Evolutionary conservation across 164 flowering plant genomes (phyloP), one percentile per base, ranked within the genome.

Genomic region (Vitis rotundifolia): DNA sequence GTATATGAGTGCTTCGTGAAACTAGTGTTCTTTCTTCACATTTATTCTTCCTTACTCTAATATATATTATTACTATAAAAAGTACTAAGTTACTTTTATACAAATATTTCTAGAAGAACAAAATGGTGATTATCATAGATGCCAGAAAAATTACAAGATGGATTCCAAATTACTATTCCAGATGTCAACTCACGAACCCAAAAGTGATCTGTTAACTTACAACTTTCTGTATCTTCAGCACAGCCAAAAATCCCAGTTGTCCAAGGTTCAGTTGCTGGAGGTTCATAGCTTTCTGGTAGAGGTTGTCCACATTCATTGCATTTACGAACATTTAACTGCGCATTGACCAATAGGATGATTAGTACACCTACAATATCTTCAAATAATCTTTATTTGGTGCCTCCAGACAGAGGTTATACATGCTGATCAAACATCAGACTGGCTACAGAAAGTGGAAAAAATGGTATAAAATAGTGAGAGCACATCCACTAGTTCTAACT

Each of bases 281-380:
- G 84, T 61, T 80, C 77, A 72, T 76, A 87, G 82, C 86, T 81
- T 68, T 85, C 91, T 49, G 93, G 93, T 50, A 89, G 77, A 59
- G 89, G 73, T 69, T 89, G 93, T n/a, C 91, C 88, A 75, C 93
- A 87, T 73, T 89, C 93, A 65, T 74, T 61, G 74, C 93, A 89
- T 73, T 75, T 89, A 9, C 67, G 83, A 52, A 81, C 89, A 53
- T 47, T 52, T 79, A 88, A 72, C 93, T 89, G 79, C 50, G 7
- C 66, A 69, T 69, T 48, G 11, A 71, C 8, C 26, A 48, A 31
- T 49, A 49, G 8, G 15, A 10, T 11, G 16, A 22, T 61, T 19
- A 61, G 64, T 11, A 11, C 29, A 60, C 18, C 11, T 14, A 19
- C 18, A 14, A 10, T 14, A 59, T 22, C 26, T 22, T 22, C 26